Conservation (phyloP, 179 eudicot species). For the Beta corolliflora region DNA sequence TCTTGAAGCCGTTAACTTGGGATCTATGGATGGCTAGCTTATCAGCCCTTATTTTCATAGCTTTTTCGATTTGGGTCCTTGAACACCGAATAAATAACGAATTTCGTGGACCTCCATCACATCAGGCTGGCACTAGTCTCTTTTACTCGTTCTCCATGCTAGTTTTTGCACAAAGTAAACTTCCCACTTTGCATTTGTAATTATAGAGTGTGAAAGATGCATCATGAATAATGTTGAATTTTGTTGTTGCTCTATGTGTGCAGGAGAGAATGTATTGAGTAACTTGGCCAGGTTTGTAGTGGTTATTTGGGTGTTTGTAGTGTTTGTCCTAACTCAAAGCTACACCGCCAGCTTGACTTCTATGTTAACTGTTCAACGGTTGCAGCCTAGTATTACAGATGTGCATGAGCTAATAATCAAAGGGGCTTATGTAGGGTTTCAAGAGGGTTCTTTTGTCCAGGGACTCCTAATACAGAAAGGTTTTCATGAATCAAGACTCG, state of each 20-base stretch:
- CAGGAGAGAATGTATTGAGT: slow-evolving; percentile 55
- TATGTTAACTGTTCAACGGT: slow-evolving; percentile 57
- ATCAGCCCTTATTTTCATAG: slow-evolving; percentile 35
- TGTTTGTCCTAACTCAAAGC: slow-evolving; percentile 63
- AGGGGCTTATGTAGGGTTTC: slow-evolving; percentile 49
- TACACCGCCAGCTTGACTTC: slow-evolving; percentile 73
- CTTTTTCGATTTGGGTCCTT: slow-evolving; percentile 51
- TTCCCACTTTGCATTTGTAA: not conserved
- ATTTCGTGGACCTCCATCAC: slow-evolving; percentile 41
- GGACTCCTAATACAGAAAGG: slow-evolving; percentile 24
- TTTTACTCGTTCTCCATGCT: slow-evolving; percentile 53
- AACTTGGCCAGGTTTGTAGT: slow-evolving; percentile 56
- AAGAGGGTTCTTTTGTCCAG: slow-evolving; percentile 48
- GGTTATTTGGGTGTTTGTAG: slow-evolving; percentile 60
- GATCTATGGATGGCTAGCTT: slow-evolving; percentile 50
- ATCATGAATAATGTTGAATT: not conserved
- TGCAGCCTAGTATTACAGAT: slow-evolving; percentile 37
- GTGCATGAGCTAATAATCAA: slow-evolving; percentile 37
- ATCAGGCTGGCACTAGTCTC: slow-evolving; percentile 43
- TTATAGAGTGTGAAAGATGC: not conserved
- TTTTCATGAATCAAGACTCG: slow-evolving; percentile 31
- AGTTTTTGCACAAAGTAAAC: slow-evolving; percentile 68
- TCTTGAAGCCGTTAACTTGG: slow-evolving; percentile 41
- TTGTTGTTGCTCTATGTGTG: not conserved
- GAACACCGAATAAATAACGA: slow-evolving; percentile 50